Evolutionary conservation across 1,284 basidiomycete genomes (phyloP).

Genomic region (Sutorius eximius): DNA sequence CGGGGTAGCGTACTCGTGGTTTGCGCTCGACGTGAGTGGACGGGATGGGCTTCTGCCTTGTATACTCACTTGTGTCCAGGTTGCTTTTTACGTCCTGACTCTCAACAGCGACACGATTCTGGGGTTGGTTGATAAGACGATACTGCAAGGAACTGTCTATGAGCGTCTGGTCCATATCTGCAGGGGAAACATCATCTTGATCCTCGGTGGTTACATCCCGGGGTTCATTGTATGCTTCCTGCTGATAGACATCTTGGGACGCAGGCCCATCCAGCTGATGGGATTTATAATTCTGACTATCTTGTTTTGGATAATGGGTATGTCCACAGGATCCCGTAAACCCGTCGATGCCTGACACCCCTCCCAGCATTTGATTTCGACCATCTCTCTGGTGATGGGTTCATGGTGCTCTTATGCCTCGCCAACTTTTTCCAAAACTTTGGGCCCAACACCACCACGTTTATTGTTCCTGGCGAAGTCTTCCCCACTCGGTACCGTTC

Average conservation of each 20-base stretch:
- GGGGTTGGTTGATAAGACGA: neutral
- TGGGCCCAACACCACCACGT: slow-evolving; percentile 74
- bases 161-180: slow-evolving; percentile 30
- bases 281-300: slow-evolving; percentile 56
- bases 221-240: slow-evolving; percentile 50
- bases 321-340: slow-evolving; percentile 6
- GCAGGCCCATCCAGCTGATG: slow-evolving; percentile 55
- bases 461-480: slow-evolving; percentile 64
- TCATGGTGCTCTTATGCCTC: slow-evolving; percentile 62
- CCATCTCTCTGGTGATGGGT: slow-evolving; percentile 47
- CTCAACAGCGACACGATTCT: slow-evolving; percentile 50
- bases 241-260: slow-evolving; percentile 49
- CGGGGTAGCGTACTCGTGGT: slow-evolving; percentile 55
- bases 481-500: slow-evolving; percentile 74
- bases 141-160: slow-evolving; percentile 11
- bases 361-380: slow-evolving; percentile 51
- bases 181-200: slow-evolving; percentile 44
- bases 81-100: slow-evolving; percentile 59
- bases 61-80: slow-evolving; percentile 32
- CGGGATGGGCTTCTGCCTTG: neutral
- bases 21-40: slow-evolving; percentile 51
- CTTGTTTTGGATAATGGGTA: slow-evolving; percentile 49
- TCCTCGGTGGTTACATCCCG: slow-evolving; percentile 48
- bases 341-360: neutral
- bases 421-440: slow-evolving; percentile 55